Evolutionary conservation across 805 yeast species (phyloP).

Genomic region (Wickerhamomyces silvicola): DNA sequence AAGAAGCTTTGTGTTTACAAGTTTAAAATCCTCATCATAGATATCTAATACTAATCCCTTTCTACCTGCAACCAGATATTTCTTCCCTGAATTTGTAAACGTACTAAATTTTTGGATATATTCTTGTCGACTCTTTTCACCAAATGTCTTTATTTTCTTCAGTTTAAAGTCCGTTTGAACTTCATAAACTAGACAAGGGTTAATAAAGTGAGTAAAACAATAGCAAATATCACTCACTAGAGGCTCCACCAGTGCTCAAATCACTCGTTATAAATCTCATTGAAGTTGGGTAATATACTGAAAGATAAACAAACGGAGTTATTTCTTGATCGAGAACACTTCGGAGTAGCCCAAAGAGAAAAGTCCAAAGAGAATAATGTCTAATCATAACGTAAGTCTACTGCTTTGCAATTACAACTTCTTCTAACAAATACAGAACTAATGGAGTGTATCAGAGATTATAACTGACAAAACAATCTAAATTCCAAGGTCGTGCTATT

Average conservation of each 20-base stretch:
- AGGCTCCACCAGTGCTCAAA: conserved; percentile 2
- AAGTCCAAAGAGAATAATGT: no score
- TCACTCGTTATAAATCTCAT: conserved; percentile 1
- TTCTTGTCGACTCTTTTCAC: conserved; percentile 5
- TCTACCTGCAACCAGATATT: conserved; percentile 10
- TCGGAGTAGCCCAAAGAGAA: background rate
- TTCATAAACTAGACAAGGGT: background rate
- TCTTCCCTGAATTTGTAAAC: conserved; percentile 3
- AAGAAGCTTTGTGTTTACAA: conserved; percentile 10
- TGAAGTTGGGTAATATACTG: background rate
- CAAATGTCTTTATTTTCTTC: conserved; percentile 4
- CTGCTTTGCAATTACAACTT: no score
- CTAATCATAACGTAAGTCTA: no score
- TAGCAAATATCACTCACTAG: no score
- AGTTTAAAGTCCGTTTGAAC: conserved; percentile 1
- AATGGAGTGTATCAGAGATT: conserved; percentile 37
- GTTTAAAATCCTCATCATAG: conserved; percentile 6
- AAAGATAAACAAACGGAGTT: background rate
- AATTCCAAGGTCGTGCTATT: conserved; percentile 59
- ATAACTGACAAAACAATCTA: conserved; percentile 50
- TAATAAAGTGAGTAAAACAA: no score
- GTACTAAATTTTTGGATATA: conserved; percentile 11
- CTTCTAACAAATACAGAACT: background rate
- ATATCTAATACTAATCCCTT: conserved; percentile 15
- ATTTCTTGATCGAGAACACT: background rate